These are phyloP conservation scores for Neophaeococcomyces mojaviensis DNA, from an alignment of 2,329 filamentous ascomycete genomes.

Conservation along the genomic window DNA sequence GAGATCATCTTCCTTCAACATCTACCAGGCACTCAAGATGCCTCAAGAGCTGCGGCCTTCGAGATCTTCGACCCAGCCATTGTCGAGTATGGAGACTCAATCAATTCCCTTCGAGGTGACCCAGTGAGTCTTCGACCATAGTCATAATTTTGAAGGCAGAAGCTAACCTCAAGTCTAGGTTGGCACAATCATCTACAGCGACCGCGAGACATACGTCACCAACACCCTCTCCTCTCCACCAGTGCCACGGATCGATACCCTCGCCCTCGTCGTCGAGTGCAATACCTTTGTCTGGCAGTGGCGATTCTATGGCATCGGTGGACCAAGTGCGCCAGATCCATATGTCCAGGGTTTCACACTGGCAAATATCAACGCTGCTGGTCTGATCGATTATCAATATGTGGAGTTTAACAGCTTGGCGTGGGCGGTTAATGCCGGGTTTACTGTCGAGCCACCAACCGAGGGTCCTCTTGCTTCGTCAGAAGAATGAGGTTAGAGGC, in stretches of 20 bases:
- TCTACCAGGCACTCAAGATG: neutral
- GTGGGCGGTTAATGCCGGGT: no score
- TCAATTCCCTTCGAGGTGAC: conserved; percentile 12
- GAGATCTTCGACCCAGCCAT: conserved; percentile 8
- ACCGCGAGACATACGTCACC: conserved; percentile 5
- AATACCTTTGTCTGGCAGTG: conserved; percentile 11
- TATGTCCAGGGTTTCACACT: conserved; percentile 10
- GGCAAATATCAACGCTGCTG: conserved; percentile 6
- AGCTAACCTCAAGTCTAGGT: conserved; percentile 23
- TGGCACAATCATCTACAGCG: conserved; percentile 9
- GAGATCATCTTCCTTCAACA: conserved; percentile 1
- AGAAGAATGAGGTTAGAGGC: no score
- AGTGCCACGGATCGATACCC: conserved; percentile 9
- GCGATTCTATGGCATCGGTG: conserved; percentile 13
- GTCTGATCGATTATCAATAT: conserved; percentile 8
- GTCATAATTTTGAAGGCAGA: neutral
- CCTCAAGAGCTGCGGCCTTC: conserved; percentile 13
- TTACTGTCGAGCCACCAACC: no score
- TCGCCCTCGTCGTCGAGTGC: conserved; percentile 8
- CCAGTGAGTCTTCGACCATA: conserved; percentile 1
- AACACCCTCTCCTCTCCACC: conserved; percentile 9
- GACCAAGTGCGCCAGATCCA: conserved; percentile 11
- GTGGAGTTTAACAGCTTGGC: conserved; percentile 14
- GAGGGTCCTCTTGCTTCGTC: no score
- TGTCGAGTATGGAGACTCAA: conserved; percentile 10